A percentile compares a stretch with the other conserved stretches of the same genome.
phyloP scores from a whole-genome alignment of 345 rosid species.

The Eucalyptus curtisii region DNA sequence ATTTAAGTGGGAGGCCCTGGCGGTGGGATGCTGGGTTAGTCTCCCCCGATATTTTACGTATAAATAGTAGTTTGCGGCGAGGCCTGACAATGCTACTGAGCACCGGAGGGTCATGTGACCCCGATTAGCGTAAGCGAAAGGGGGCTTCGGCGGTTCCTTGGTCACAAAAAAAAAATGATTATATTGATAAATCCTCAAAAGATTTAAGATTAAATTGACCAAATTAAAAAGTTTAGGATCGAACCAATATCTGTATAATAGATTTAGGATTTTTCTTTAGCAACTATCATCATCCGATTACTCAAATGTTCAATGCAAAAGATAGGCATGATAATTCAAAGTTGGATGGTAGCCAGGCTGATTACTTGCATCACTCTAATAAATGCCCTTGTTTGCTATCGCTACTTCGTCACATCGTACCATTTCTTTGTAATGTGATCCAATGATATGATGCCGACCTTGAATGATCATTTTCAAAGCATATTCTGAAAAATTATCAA shows the following conservation, averaged over 20 bases:
- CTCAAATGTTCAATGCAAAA: neutral
- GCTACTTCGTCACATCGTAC: neutral
- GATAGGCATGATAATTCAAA: neutral
- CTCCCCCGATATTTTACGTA: too few species aligned
- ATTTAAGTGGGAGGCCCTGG: too few species aligned
- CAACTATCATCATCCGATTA: neutral
- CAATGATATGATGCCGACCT: neutral
- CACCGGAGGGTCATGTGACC: too few species aligned
- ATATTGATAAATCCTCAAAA: neutral
- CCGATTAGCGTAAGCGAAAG: too few species aligned
- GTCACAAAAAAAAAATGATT: too few species aligned
- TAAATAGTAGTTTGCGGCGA: too few species aligned
- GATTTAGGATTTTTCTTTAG: neutral
- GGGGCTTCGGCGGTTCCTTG: too few species aligned
- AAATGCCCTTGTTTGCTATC: neutral
- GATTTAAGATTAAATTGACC: rapidly evolving
- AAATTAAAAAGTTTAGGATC: neutral
- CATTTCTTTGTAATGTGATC: neutral
- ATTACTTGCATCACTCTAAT: neutral
- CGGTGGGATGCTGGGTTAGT: too few species aligned
- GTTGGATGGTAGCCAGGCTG: neutral
- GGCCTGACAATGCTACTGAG: too few species aligned
- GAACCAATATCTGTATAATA: rapidly evolving
- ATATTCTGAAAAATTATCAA: neutral
- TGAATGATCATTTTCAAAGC: neutral